phyloP scores from a whole-genome alignment of 1,284 basidiomycete genomes.

The Megacollybia platyphylla region DNA sequence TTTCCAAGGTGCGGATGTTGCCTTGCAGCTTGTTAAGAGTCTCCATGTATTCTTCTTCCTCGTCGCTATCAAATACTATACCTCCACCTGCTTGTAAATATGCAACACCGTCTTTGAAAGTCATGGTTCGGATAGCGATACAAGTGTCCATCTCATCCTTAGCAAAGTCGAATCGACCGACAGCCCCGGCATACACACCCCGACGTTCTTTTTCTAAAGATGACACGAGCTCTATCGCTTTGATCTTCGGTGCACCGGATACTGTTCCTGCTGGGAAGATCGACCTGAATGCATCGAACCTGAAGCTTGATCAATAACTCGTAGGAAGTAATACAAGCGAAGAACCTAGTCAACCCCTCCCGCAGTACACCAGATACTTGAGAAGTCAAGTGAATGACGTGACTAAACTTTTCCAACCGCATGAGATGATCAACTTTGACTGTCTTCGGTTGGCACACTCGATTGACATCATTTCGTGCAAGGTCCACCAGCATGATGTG shows the following conservation, averaged over 20 bases:
- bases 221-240: slow-evolving; percentile 90
- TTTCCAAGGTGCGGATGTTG: slow-evolving; percentile 77
- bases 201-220: slow-evolving; percentile 83
- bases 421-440: slow-evolving; percentile 96
- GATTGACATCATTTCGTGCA: slow-evolving; percentile 97
- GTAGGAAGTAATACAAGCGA: neutral
- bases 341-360: slow-evolving; percentile 71
- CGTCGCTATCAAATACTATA: slow-evolving; percentile 94
- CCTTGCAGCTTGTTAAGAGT: slow-evolving; percentile 92
- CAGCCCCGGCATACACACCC: slow-evolving; percentile 95
- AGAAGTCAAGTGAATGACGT: slow-evolving; percentile 96
- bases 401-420: slow-evolving; percentile 91
- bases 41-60: slow-evolving; percentile 94
- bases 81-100: slow-evolving; percentile 97
- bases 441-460: slow-evolving; percentile 90
- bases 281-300: slow-evolving; percentile 97
- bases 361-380: slow-evolving; percentile 87
- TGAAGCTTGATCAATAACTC: slow-evolving; percentile 15
- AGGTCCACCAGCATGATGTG: slow-evolving; percentile 99
- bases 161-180: slow-evolving; percentile 95
- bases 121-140: slow-evolving; percentile 98
- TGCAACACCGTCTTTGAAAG: slow-evolving; percentile 86
- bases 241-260: slow-evolving; percentile 98
- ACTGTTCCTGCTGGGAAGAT: slow-evolving; percentile 99
- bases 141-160: slow-evolving; percentile 95